Conservation (phyloP, 495 filamentous ascomycete genomes). For the Tuber microsphaerosporum region DNA sequence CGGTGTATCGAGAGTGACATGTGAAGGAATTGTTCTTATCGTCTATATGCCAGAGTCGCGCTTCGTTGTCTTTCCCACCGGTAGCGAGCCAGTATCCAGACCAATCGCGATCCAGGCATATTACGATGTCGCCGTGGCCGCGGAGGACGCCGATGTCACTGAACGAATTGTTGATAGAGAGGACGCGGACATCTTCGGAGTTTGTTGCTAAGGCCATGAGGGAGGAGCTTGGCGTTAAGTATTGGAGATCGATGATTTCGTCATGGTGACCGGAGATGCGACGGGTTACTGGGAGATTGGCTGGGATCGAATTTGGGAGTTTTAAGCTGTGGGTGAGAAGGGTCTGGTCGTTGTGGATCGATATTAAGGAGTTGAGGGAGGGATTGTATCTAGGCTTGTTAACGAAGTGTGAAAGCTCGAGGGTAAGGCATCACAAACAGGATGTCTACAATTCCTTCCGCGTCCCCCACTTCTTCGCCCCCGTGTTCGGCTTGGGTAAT, state of each 20-base stretch:
- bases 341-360: conserved; percentile 83
- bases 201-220: conserved; percentile 89
- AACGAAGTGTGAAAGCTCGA: conserved; percentile 44
- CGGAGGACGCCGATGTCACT: conserved; percentile 78
- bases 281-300: conserved; percentile 47
- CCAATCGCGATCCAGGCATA: conserved; percentile 90
- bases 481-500: conserved; percentile 55
- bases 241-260: conserved; percentile 88
- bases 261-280: conserved; percentile 93
- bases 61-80: conserved; percentile 92
- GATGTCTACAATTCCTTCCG: conserved; percentile 67
- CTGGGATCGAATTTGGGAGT: conserved; percentile 31
- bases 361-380: conserved; percentile 59
- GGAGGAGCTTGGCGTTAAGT: conserved; percentile 68
- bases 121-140: conserved; percentile 90
- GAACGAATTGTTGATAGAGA: conserved; percentile 65
- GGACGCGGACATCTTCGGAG: conserved; percentile 81
- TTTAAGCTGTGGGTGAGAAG: conserved; percentile 63
- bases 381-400: conserved; percentile 40
- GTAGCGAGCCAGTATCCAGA: conserved; percentile 94
- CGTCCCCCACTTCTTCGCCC: conserved; percentile 43
- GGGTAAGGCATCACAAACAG: conserved; percentile 42
- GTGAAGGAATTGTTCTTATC: conserved; percentile 63
- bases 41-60: conserved; percentile 84
- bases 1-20: conserved; percentile 73